phyloP scores from a whole-genome alignment of 2,329 filamentous ascomycete genomes.

The Aspergillus nomiae region DNA sequence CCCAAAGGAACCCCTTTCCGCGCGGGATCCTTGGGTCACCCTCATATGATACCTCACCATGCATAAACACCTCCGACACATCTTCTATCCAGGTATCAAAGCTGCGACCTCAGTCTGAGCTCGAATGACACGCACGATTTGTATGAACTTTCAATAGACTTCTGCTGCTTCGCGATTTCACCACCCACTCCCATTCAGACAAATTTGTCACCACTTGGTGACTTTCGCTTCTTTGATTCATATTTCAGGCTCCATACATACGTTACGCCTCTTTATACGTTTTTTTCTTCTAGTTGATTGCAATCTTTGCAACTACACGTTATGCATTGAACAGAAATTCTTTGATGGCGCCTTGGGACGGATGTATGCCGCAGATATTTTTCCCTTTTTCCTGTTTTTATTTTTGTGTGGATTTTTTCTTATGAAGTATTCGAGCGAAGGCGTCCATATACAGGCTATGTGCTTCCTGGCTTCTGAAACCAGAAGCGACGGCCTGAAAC shows the following conservation, averaged over 20 bases:
- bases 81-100: not conserved
- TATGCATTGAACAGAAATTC: slow-evolving; percentile 12
- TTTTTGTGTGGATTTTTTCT: not conserved
- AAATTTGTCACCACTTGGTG: slow-evolving; percentile 5
- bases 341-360: slow-evolving; percentile 10
- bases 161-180: not conserved
- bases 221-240: slow-evolving; percentile 13
- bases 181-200: not conserved
- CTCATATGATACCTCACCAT: slow-evolving; percentile 19
- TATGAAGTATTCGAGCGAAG: not conserved
- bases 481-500: not conserved
- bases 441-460: not conserved
- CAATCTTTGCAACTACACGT: slow-evolving; percentile 10
- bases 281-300: slow-evolving; percentile 5
- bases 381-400: not conserved
- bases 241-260: slow-evolving; percentile 27
- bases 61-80: slow-evolving; percentile 17
- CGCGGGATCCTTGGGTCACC: slow-evolving; percentile 34
- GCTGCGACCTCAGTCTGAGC: slow-evolving; percentile 10
- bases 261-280: slow-evolving; percentile 13
- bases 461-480: not conserved
- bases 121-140: slow-evolving; percentile 31
- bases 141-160: slow-evolving; percentile 25
- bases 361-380: slow-evolving; percentile 6
- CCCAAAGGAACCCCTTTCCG: slow-evolving; percentile 30